Conservation (phyloP, 2,329 filamentous ascomycete genomes). For the Raffaelea arxii region DNA sequence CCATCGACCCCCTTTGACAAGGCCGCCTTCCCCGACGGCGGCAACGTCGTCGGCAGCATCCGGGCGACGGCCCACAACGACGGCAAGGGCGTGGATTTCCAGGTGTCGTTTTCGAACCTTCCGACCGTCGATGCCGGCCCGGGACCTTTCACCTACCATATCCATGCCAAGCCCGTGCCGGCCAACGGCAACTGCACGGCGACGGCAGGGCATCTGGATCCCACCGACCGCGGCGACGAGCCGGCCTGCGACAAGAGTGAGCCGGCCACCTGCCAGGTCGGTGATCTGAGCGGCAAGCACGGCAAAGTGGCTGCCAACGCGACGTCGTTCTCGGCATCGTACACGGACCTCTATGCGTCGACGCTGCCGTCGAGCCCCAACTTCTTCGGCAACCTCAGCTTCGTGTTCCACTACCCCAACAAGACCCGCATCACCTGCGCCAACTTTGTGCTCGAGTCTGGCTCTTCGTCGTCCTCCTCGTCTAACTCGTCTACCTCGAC, state of each 20-base stretch:
- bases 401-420: conserved; percentile 56
- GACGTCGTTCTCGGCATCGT: conserved; percentile 38
- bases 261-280: conserved; percentile 62
- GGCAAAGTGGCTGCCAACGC: conserved; percentile 46
- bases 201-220: conserved; percentile 61
- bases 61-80: conserved; percentile 17
- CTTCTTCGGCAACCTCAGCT: conserved; percentile 56
- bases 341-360: conserved; percentile 49
- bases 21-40: conserved; percentile 30
- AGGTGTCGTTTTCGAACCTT: conserved; percentile 20
- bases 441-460: conserved; percentile 38
- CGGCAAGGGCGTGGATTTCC: conserved; percentile 22
- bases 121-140: conserved; percentile 21
- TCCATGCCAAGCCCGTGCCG: conserved; percentile 58
- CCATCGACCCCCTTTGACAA: conserved; percentile 43
- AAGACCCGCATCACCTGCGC: conserved; percentile 55
- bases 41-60: conserved; percentile 38
- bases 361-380: conserved; percentile 37
- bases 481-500: conserved; percentile 10
- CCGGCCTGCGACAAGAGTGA: conserved; percentile 46
- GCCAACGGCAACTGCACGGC: conserved; percentile 60
- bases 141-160: conserved; percentile 50
- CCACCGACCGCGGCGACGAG: conserved; percentile 53
- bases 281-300: conserved; percentile 67
- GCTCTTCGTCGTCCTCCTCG: conserved; percentile 10